Evolutionary conservation across 1,284 basidiomycete genomes (phyloP), one percentile per base, ranked within the genome.

Genomic region (Tausonia pullulans): DNA sequence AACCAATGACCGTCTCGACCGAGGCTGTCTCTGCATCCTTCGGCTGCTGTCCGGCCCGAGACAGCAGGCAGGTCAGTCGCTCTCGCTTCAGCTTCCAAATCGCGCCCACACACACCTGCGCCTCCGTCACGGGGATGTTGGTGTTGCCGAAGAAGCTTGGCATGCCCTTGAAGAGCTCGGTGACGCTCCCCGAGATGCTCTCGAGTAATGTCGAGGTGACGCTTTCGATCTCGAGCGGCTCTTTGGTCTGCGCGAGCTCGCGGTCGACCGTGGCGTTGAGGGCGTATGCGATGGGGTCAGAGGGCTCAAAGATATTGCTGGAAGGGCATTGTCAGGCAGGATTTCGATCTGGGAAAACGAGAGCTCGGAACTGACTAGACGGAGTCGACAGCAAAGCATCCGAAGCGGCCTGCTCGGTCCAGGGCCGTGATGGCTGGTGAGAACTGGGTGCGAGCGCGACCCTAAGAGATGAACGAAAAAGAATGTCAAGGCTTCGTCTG

Each of bases 321-420:
- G 27, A 27, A 27, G 27, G 27, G 27, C 27, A 27, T 27, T 27
- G 27, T 27, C 27, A 27, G 27, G 27, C 27, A 1, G 27, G 2
- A 27, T 27, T 27, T 27, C 27, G 2, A 27, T 27, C 27, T 27
- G 27, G 27, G 27, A 2, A 2, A 27, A 27, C 27, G 27, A 27
- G 27, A 27, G 27, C 27, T 27, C 27, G 27, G 27, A 27, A 27
- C 27, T 27, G 27, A 27, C 27, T 27, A 27, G 27, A 79, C 68
- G 4, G 73, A 71, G 64, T 81, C 79, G 10, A 79, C 73, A 1
- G 81, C 77, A 69, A 82, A 73, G 70, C 81, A 82, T 2, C 81
- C 81, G 62, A 80, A 80, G 62, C 76, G 70, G 0, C 80, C 81
- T 7, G 76, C 72, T 16, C 76, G 70, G 52, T 79, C 78, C 27